Base-by-base conservation (phyloP, 176 grass and related monocot species). In the Triticum urartu region DNA sequence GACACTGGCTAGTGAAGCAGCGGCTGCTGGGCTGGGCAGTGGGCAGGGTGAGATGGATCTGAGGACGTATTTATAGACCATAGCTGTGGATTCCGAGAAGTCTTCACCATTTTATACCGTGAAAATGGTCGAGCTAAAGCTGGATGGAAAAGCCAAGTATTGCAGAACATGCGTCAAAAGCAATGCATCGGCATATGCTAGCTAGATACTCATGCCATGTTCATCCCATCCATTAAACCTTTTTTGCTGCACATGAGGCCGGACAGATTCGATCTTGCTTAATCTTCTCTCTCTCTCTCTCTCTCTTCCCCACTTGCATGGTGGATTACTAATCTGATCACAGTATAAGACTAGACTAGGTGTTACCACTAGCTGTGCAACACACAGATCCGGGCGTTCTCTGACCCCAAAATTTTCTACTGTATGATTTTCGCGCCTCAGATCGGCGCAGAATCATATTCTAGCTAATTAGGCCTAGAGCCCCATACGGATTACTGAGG, bases 11-110 rank as follows among this genome's bases (percentile, higher is more conserved):
- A 87, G 40, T 61, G 72, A 63, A 77, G 78, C 26, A 35, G 63
- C 54, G 18, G 9, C 38, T 24, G 17, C 24, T 43, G 35, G 35
- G 33, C 32, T 25, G 80, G 58, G 71, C 7, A 35, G 47, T 25
- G 80, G 58, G 71, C 7, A 35, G 47, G 60, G 60, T 40, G 77
- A 72, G 15, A 45, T 35, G 47, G 61, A 75, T 75, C 45, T 2
- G 70, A 28, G 21, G 62, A 38, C 88, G 15, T 56, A 86, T 42
- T 77, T 86, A 72, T 86, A 86, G 72, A 24, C 38, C 2, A 36
- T 28, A 14, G 36, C 4, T 24, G 52, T 50, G 21, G 75, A 48
- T 58, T 25, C 79, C 79, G 22, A 0, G 1, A 20, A 2, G 21
- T 4, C 11, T 80, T 21, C 28, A 74, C 0, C 45, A 47, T 39